Conservation (phyloP, 2,329 filamentous ascomycete species). For the Claviceps pusilla region DNA sequence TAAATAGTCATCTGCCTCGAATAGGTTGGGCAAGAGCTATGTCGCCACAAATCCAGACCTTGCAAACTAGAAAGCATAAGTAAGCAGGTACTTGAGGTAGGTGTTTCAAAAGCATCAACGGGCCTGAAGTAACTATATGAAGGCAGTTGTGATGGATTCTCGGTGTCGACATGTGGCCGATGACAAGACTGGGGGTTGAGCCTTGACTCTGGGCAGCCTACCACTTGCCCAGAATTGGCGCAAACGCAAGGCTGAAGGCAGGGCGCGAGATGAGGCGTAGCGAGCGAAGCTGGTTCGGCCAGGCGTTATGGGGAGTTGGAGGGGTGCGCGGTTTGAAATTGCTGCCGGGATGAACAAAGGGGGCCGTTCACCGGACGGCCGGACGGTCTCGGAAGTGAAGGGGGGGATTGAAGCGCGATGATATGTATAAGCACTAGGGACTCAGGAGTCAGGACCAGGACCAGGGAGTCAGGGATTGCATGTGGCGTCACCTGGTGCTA, state of each 20-base stretch:
- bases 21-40: not conserved
- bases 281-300: not conserved
- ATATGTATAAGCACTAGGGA: not conserved
- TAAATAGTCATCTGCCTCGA: not conserved
- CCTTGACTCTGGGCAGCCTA: too few species aligned
- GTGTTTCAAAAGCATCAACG: too few species aligned
- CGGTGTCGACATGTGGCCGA: not conserved
- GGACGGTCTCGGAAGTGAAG: not conserved
- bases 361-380: not conserved
- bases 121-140: not conserved
- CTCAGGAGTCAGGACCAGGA: not conserved
- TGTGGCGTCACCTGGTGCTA: too few species aligned
- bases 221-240: not conserved
- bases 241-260: not conserved
- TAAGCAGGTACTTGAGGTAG: not conserved
- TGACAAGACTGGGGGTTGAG: too few species aligned
- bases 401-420: not conserved
- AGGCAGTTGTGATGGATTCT: not conserved
- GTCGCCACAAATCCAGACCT: not conserved
- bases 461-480: too few species aligned
- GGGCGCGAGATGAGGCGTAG: not conserved
- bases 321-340: not conserved
- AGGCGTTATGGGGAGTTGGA: not conserved
- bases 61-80: not conserved
- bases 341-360: not conserved